Percentiles rank a stretch among this genome's conserved stretches.
phyloP scores from a whole-genome alignment of 768 basidiomycete genomes.

The Porpolomopsis calyptriformis region DNA sequence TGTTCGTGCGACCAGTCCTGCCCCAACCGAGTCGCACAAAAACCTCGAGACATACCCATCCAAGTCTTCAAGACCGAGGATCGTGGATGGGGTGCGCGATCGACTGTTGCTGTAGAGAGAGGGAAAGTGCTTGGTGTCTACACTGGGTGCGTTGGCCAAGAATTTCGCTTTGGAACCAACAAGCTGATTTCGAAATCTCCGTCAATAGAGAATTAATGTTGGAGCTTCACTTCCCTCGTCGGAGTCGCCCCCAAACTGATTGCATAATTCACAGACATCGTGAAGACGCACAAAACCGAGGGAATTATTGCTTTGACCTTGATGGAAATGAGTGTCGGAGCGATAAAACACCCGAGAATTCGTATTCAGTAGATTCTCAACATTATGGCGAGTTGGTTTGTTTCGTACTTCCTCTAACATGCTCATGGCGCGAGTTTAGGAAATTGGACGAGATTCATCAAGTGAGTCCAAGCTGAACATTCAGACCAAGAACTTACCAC shows the following conservation, averaged over 20 bases:
- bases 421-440: constrained; percentile 35
- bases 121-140: constrained; percentile 62
- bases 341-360: constrained; percentile 19
- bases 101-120: constrained; percentile 26
- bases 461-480: constrained; percentile 31
- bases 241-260: constrained; percentile 11
- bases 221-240: constrained; percentile 29
- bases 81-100: constrained; percentile 60
- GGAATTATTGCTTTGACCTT: constrained; percentile 51
- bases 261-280: constrained; percentile 26
- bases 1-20: constrained; percentile 39
- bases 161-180: constrained; percentile 6
- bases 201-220: neutral
- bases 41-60: constrained; percentile 42
- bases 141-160: constrained; percentile 47
- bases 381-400: constrained; percentile 32
- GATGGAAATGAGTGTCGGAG: constrained; percentile 41
- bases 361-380: constrained; percentile 49
- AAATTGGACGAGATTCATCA: constrained; percentile 70
- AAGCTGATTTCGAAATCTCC: neutral
- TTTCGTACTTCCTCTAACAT: too few relatives aligned
- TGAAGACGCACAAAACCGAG: constrained; percentile 29
- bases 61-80: constrained; percentile 55
- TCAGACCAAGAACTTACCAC: neutral
- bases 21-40: constrained; percentile 52